Evolutionary conservation across 1,284 basidiomycete genomes (phyloP).

Genomic region (Cutaneotrichosporon sp.): DNA sequence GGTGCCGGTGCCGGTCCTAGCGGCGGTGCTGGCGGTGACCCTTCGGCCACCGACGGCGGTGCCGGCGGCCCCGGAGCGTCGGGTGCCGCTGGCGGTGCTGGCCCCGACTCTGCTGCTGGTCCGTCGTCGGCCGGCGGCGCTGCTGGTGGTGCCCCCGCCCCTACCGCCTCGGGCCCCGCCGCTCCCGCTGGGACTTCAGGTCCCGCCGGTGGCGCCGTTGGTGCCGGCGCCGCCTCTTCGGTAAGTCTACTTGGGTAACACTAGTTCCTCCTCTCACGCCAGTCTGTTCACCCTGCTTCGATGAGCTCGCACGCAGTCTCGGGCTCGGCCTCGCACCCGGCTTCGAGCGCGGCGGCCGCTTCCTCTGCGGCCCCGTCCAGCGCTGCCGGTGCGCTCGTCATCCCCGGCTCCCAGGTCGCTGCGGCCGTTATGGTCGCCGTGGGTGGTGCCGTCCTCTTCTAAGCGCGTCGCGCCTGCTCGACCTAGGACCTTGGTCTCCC

Average conservation of each 20-base stretch:
- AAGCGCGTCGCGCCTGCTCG: slow-evolving; percentile 7
- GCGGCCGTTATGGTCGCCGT: slow-evolving; percentile 10
- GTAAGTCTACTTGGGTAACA: background rate
- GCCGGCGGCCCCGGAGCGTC: no score
- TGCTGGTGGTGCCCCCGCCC: background rate
- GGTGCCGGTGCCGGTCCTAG: no score
- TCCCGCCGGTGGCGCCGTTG: background rate
- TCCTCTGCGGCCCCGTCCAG: background rate
- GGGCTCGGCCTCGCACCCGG: background rate
- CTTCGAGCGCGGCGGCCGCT: background rate
- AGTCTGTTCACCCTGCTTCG: no score
- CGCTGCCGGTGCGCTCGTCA: background rate
- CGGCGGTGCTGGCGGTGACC: background rate
- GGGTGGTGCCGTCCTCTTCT: slow-evolving; percentile 13
- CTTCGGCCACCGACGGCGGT: background rate
- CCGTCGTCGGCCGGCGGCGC: background rate
- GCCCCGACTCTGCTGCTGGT: background rate
- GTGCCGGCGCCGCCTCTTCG: background rate
- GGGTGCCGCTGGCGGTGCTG: no score
- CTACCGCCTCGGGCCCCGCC: background rate
- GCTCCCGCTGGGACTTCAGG: background rate
- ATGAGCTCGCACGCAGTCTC: background rate
- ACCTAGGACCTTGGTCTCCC: background rate
- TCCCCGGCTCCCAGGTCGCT: slow-evolving; percentile 6
- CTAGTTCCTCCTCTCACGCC: background rate